Evolutionary conservation across 1,284 basidiomycete genomes (phyloP), one percentile per base, ranked within the genome.

Genomic region (Agaricales sp.): DNA sequence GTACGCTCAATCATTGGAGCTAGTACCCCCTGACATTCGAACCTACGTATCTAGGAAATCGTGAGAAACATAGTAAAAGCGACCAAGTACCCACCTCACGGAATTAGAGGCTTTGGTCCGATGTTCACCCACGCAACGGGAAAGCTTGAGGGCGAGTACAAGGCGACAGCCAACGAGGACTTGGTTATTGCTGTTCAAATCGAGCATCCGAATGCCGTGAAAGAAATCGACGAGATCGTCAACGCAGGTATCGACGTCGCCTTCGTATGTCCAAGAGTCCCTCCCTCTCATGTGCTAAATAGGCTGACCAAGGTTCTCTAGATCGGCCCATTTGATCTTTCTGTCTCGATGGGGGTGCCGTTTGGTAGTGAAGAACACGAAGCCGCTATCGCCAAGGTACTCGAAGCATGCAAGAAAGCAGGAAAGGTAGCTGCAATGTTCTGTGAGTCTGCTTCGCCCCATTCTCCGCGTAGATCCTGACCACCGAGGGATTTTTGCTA

Each of bases 61-160:
- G 60, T 61, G 16, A 55, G 60, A 20, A 60, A 59, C 25, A 56
- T 61, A 4, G 63, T 64, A 1, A 37, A 49, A 14, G 60, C 58
- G 2, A 47, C 54, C 12, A 60, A 59, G 47, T 64, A 64, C 47
- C 63, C 63, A 13, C 63, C 63, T 11, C 45, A 47, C 1, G 63
- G 63, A 2, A 55, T 59, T 23, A 55, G 63, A 3, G 63, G 63
- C 0, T 64, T 61, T 41, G 63, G 63, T 1, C 63, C 62, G n/a
- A 62, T 64, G 61, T 64, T 59, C 54, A 62, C 62, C 1, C 59
- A 63, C 43, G 59, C 59, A 12, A 51, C 61, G 8, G 62, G 62
- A 37, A 60, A 58, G 4, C 52, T 60, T n/a, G 55, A 52, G 4
- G 58, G 54, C 16, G 47, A 51, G 4, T 63, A 63, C 50, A 61